Conservation (phyloP, 2,329 filamentous ascomycete genomes). For the Aspergillus sp. region DNA sequence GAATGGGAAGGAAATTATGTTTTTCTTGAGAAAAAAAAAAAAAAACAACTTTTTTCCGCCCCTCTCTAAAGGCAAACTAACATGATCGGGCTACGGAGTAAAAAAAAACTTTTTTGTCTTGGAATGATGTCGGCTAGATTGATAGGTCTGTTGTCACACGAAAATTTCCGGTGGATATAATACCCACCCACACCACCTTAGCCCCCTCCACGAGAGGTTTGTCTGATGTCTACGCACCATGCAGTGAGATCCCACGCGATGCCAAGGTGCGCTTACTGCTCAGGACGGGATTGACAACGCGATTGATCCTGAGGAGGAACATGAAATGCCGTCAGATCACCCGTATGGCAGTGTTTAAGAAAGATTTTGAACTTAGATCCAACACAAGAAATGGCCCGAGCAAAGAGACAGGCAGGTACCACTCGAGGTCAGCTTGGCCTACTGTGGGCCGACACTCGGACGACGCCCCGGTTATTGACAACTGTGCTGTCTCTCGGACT, state of each 20-base stretch:
- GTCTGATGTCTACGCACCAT: not conserved
- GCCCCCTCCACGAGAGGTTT: not conserved
- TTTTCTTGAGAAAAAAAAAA: not conserved
- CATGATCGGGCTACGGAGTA: not conserved
- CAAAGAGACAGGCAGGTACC: not conserved
- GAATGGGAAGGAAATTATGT: too few species aligned
- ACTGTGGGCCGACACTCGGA: not conserved
- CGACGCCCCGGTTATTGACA: not conserved
- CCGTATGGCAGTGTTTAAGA: not conserved
- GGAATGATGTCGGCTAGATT: not conserved
- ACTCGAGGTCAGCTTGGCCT: not conserved
- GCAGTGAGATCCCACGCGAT: conserved; percentile 1
- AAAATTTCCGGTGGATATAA: not conserved
- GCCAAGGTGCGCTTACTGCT: conserved; percentile 3
- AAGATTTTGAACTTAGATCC: not conserved
- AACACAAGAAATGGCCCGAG: not conserved
- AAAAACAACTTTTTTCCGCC: not conserved
- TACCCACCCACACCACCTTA: not conserved
- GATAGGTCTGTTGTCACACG: not conserved
- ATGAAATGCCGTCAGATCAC: not conserved
- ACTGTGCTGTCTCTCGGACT: not conserved
- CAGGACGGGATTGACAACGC: not conserved
- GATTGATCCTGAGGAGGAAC: not conserved
- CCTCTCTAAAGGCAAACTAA: not conserved
- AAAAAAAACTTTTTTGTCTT: not conserved